These are phyloP conservation scores for Debaryomyces coudertii DNA, from an alignment of 1,139 yeast species.

Conservation along the genomic window DNA sequence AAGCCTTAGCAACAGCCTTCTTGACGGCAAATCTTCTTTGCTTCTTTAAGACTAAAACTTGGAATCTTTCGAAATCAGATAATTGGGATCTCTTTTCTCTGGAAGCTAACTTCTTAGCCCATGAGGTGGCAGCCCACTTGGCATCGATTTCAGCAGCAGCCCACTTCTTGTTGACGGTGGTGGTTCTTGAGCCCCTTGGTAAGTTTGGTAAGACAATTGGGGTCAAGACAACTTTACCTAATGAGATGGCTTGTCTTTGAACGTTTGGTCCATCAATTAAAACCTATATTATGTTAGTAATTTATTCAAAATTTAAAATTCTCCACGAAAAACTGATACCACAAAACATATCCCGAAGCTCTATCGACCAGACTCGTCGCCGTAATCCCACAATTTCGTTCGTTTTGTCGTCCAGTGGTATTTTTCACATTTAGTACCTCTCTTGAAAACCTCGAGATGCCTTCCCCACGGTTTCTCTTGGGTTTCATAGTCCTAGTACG, in stretches of 20 bases:
- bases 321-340: background rate
- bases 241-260: constrained; percentile 88
- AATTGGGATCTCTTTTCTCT: constrained; percentile 91
- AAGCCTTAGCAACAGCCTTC: constrained; percentile 83
- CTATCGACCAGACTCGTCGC: background rate
- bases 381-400: background rate
- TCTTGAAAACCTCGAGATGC: background rate
- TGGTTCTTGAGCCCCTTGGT: constrained; percentile 94
- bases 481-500: background rate
- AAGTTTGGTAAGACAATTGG: constrained; percentile 82
- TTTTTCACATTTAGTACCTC: constrained; percentile 4
- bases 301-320: background rate
- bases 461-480: background rate
- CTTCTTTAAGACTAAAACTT: constrained; percentile 95
- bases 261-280: constrained; percentile 97
- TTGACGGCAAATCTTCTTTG: constrained; percentile 94
- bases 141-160: constrained; percentile 83
- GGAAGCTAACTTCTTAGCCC: constrained; percentile 98
- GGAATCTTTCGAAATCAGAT: constrained; percentile 99
- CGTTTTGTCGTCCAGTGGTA: background rate
- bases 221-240: constrained; percentile 89
- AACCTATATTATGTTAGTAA: constrained; percentile 54
- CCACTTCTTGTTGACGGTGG: constrained; percentile 90
- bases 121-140: constrained; percentile 90
- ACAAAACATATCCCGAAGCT: background rate